These are phyloP conservation scores for Globisporangium carolinianum DNA, from an alignment of 352 stramenopile genomes.

Conservation along the genomic window DNA sequence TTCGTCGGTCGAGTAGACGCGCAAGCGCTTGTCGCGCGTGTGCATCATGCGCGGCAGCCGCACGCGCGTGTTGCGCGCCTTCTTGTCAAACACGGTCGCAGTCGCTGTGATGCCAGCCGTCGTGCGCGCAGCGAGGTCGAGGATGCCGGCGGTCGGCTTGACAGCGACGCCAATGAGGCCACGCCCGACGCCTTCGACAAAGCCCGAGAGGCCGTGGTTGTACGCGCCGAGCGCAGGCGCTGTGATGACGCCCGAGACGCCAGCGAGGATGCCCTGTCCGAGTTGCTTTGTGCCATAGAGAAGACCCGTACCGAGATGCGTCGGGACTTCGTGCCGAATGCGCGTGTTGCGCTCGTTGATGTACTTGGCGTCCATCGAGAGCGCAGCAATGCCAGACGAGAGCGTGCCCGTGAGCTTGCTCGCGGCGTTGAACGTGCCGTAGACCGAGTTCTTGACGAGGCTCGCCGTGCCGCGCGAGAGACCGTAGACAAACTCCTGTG, in stretches of 20 bases:
- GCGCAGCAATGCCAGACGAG: conserved; percentile 84
- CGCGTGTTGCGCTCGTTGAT: conserved; percentile 70
- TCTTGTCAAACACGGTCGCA: conserved; percentile 76
- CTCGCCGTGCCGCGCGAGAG: conserved; percentile 86
- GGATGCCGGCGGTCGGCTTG: conserved; percentile 80
- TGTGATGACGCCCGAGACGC: conserved; percentile 89
- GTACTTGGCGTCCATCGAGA: conserved; percentile 89
- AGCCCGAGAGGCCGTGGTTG: conserved; percentile 84
- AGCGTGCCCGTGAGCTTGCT: conserved; percentile 91
- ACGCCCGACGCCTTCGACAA: conserved; percentile 85
- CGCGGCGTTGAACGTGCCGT: conserved; percentile 90
- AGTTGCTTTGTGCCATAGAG: conserved; percentile 89
- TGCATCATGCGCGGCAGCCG: conserved; percentile 75
- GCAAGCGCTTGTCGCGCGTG: conserved; percentile 66
- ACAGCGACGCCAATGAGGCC: conserved; percentile 84
- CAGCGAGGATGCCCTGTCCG: conserved; percentile 85
- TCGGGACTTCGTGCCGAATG: conserved; percentile 77
- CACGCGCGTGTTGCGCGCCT: conserved; percentile 48
- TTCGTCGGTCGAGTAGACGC: conserved; percentile 71
- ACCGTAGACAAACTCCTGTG: conserved; percentile 83
- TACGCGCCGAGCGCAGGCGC: conserved; percentile 86
- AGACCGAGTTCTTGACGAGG: conserved; percentile 86
- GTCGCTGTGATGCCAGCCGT: conserved; percentile 82
- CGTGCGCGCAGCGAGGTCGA: conserved; percentile 74
- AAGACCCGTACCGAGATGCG: conserved; percentile 75